Base-by-base conservation (phyloP, 78 protist genomes). In the Cyanophora paradoxa region DNA sequence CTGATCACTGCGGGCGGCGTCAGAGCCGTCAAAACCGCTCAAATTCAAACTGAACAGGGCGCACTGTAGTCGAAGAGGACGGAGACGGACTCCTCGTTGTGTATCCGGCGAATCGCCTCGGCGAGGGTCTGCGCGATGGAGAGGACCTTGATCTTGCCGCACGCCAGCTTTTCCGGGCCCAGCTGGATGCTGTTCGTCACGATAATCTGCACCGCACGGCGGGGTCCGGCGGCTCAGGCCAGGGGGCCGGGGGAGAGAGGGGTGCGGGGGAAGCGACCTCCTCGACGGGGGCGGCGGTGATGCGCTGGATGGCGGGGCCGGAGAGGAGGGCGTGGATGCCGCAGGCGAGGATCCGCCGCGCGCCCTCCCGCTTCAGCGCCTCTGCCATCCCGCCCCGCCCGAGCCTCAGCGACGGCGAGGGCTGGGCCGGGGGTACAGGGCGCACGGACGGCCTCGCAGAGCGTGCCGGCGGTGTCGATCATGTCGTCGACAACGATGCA, bases 131-230 rank as follows among this genome's bases (percentile, higher is more conserved):
- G 72, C 10, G 81, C 48, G 44, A 80, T 66, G 76, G 67, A 61
- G 22, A 84, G 41, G 14, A 48, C 33, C 58, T 57, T 34, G 64
- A 86, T 3, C 61, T 74, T 69, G 39, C 52, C 36, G 75, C 83
- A 79, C 22, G 11, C 3, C 61, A 3, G 10, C 65, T 39, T 19
- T 31, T 87, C 83, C 34, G 4, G 7, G 40, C 83, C 96, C 36
- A 36, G 64, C n/a, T 72, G 86, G 61, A 90, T 85, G 36, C 93
- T 81, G 69, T 93, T 84, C 46, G 96, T 84, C 54, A 82, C 79
- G 69, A 82, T n/a, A n/a, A n/a, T n/a, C n/a, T n/a, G n/a, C n/a
- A n/a, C n/a, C n/a, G n/a, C n/a, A n/a, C n/a, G n/a, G n/a, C n/a
- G n/a, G n/a, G n/a, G n/a, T n/a, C n/a, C n/a, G n/a, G n/a, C n/a